A percentile compares a stretch with the other conserved stretches of the same genome.
Evolutionary conservation across 352 stramenopile genomes (phyloP).

Genomic region (Pythium sukuiense): DNA sequence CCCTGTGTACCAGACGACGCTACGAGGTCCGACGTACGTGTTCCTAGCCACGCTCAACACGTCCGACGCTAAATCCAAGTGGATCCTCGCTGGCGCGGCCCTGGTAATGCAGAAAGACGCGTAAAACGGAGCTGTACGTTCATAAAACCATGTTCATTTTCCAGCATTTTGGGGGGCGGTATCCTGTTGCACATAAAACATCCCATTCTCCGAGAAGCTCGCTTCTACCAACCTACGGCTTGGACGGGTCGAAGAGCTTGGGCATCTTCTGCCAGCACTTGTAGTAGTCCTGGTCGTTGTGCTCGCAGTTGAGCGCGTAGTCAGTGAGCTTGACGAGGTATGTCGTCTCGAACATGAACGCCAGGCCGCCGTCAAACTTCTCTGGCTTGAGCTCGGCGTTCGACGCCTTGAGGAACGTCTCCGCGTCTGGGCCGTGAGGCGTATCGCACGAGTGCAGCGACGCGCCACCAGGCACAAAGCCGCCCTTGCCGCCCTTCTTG

Average conservation of each 20-base stretch:
- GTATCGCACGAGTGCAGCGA: slow-evolving; percentile 90
- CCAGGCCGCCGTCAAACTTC: slow-evolving; percentile 92
- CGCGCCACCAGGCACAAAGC: slow-evolving; percentile 91
- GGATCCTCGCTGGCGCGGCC: slow-evolving; percentile 91
- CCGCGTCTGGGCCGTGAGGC: slow-evolving; percentile 93
- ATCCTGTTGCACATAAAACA: slow-evolving; percentile 4
- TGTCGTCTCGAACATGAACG: slow-evolving; percentile 98
- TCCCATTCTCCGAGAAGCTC: background rate
- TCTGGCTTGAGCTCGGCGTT: slow-evolving; percentile 77
- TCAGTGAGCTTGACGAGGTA: slow-evolving; percentile 90
- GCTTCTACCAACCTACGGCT: slow-evolving; percentile 12
- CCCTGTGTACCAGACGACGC: slow-evolving; percentile 96
- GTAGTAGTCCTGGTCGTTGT: slow-evolving; percentile 91
- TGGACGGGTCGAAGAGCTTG: slow-evolving; percentile 76
- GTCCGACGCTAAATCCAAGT: slow-evolving; percentile 81
- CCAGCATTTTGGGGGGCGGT: background rate
- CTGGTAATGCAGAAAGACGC: slow-evolving; percentile 93
- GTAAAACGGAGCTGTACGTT: background rate
- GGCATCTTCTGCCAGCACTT: slow-evolving; percentile 94
- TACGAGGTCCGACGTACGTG: slow-evolving; percentile 94
- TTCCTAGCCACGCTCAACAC: slow-evolving; percentile 96
- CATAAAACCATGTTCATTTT: slow-evolving; percentile 4
- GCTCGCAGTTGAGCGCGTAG: slow-evolving; percentile 83
- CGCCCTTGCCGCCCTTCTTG: slow-evolving; percentile 87
- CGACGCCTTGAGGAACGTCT: slow-evolving; percentile 90